These are phyloP conservation scores for sweet orange (Citrus sinensis) DNA, from an alignment of 345 rosid genomes.

Conservation along the genomic window DVS_A1.0 CM039169.1:6550001-6550500, in stretches of 20 bases:
- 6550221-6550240: neutral
- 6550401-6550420: neutral
- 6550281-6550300: constrained; percentile 6
- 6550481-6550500: neutral
- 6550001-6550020: no score
- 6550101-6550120: neutral
- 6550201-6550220: constrained; percentile 8
- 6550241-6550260: neutral
- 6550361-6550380: neutral
- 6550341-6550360: neutral
- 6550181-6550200: constrained; percentile 22
- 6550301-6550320: constrained; percentile 3
- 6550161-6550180: constrained; percentile 10
- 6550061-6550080: no score
- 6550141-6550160: constrained; percentile 15
- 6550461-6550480: neutral
- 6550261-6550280: neutral
- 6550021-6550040: no score
- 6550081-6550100: no score
- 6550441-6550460: neutral
- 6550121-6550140: constrained; percentile 11
- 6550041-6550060: no score
- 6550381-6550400: neutral
- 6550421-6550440: neutral
- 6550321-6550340: constrained; percentile 18